Conservation (phyloP, 2,329 filamentous ascomycete species). For the Calonectria leucothoes region DNA sequence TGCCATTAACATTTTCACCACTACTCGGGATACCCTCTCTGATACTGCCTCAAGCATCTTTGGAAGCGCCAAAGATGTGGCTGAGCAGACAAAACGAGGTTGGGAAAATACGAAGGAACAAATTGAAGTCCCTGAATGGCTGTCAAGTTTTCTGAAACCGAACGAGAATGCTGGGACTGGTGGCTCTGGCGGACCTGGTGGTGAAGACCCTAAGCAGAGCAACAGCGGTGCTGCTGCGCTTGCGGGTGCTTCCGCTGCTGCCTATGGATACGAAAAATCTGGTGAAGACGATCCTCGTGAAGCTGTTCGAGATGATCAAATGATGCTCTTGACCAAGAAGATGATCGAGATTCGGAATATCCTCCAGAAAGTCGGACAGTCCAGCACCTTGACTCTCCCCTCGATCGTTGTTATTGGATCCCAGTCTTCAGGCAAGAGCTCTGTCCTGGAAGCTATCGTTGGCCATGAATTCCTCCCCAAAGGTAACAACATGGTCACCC, state of each 20-base stretch:
- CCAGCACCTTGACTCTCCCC: constrained; percentile 85
- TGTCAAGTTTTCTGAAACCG: constrained; percentile 76
- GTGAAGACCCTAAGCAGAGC: constrained; percentile 67
- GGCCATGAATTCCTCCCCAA: constrained; percentile 98
- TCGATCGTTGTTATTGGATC: constrained; percentile 99
- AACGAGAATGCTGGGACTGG: constrained; percentile 70
- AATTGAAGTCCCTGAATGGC: constrained; percentile 78
- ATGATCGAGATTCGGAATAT: constrained; percentile 99
- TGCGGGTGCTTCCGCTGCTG: constrained; percentile 79
- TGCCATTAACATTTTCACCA: constrained; percentile 74
- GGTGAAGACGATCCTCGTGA: constrained; percentile 74
- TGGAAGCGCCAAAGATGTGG: constrained; percentile 78
- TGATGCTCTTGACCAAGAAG: constrained; percentile 99
- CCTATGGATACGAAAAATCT: constrained; percentile 81
- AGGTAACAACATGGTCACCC: constrained; percentile 98
- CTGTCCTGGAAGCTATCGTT: constrained; percentile 95
- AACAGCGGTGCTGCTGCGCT: constrained; percentile 71
- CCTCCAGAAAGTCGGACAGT: constrained; percentile 91
- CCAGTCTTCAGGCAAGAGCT: constrained; percentile 98
- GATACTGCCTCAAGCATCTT: constrained; percentile 77
- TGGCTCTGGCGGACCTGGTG: constrained; percentile 60
- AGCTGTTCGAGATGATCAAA: constrained; percentile 90
- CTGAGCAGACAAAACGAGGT: constrained; percentile 81
- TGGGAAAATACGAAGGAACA: constrained; percentile 88
- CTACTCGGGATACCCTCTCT: constrained; percentile 77